Percentiles rank a stretch among this genome's conserved stretches.
Conservation (phyloP, 192 early-diverging fungal genomes). For the Entomortierella lignicola region DNA sequence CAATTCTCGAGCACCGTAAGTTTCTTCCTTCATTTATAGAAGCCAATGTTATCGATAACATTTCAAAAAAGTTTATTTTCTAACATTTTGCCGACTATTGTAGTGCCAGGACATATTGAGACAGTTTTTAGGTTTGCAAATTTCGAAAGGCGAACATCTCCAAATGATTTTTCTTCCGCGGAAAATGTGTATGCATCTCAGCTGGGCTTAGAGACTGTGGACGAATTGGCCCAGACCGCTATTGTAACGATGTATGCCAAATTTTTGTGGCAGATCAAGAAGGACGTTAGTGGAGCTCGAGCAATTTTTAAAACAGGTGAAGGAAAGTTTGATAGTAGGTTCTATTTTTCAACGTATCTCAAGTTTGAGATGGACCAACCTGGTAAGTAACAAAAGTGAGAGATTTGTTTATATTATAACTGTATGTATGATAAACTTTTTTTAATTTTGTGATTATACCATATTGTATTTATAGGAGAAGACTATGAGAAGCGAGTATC, state of each 20-base stretch:
- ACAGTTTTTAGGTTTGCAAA: constrained; percentile 69
- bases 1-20: constrained; percentile 65
- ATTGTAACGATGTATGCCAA: constrained; percentile 65
- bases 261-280: constrained; percentile 60
- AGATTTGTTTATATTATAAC: background rate
- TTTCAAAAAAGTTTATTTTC: no score
- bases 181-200: constrained; percentile 48
- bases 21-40: no score
- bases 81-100: background rate
- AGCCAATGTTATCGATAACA: no score
- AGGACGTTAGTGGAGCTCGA: constrained; percentile 56
- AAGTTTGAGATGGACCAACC: constrained; percentile 72
- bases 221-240: constrained; percentile 64
- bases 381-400: no score
- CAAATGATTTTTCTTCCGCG: constrained; percentile 52
- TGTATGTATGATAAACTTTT: no score
- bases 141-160: constrained; percentile 71
- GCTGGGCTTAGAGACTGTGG: constrained; percentile 43
- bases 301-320: constrained; percentile 59
- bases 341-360: constrained; percentile 67
- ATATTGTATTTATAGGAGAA: constrained; percentile 13
- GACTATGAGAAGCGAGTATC: constrained; percentile 57
- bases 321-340: constrained; percentile 61
- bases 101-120: constrained; percentile 77
- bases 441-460: background rate